Evolutionary conservation across 2,329 filamentous ascomycete species (phyloP).

Genomic region (Colletotrichum costaricense): DNA sequence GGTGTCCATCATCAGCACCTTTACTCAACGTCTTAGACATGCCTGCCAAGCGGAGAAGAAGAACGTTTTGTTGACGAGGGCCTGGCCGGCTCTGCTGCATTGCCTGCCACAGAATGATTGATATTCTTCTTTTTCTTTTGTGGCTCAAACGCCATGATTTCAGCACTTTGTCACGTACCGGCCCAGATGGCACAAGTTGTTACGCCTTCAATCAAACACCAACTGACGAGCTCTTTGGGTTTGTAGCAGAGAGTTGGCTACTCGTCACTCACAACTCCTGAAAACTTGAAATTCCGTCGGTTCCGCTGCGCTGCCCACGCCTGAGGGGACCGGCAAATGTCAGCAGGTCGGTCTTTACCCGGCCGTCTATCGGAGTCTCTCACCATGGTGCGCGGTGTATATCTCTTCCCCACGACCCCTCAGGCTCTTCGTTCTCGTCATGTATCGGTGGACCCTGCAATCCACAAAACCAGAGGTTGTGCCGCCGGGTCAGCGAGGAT

Average conservation of each 20-base stretch:
- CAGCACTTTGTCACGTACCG: neutral
- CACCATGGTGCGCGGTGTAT: neutral
- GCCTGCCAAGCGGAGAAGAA: conserved; percentile 19
- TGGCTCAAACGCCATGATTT: neutral
- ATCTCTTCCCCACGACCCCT: neutral
- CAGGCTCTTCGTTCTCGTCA: conserved; percentile 9
- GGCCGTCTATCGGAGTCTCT: conserved; percentile 24
- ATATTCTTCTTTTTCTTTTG: neutral
- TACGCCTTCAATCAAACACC: neutral
- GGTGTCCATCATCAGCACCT: conserved; percentile 13
- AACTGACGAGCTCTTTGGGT: neutral
- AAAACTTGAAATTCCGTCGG: neutral
- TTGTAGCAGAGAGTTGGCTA: neutral
- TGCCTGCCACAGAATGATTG: neutral
- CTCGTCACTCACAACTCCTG: neutral
- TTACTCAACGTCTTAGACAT: conserved; percentile 25
- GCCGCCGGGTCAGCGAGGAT: conserved; percentile 2
- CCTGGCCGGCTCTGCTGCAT: neutral
- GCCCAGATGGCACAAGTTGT: neutral
- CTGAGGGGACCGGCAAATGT: neutral
- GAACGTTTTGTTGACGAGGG: neutral
- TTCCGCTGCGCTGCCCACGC: neutral
- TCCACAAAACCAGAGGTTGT: conserved; percentile 16
- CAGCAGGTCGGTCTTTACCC: conserved; percentile 13
- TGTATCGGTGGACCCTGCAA: conserved; percentile 13